phyloP scores from a whole-genome alignment of 2,329 filamentous ascomycete species.

The Didymella lethalis region DNA sequence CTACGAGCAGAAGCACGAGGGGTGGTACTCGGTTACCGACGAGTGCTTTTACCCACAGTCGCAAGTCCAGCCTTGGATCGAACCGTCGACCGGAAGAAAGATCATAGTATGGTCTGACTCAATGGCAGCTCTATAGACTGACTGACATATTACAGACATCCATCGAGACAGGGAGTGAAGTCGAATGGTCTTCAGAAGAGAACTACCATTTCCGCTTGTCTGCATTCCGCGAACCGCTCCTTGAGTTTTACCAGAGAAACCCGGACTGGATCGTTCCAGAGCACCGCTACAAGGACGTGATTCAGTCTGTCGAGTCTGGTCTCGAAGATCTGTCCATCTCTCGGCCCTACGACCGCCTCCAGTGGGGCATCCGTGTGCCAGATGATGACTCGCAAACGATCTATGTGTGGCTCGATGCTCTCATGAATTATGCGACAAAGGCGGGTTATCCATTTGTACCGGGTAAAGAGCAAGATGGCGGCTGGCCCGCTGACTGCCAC shows the following conservation, averaged over 20 bases:
- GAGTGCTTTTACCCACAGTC: constrained; percentile 92
- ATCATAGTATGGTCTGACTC: constrained; percentile 66
- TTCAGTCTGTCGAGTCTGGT: constrained; percentile 76
- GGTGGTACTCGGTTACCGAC: constrained; percentile 97
- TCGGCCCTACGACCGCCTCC: constrained; percentile 76
- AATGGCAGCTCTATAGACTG: not conserved
- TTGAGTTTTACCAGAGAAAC: constrained; percentile 81
- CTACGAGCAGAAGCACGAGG: constrained; percentile 85
- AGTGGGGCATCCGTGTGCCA: constrained; percentile 90
- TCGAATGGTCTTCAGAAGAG: constrained; percentile 91
- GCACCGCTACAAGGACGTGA: constrained; percentile 78
- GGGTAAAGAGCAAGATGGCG: constrained; percentile 65
- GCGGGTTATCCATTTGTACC: constrained; percentile 85
- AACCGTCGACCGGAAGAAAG: constrained; percentile 82
- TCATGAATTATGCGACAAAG: constrained; percentile 91
- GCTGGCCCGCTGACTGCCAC: constrained; percentile 92
- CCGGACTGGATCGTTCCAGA: constrained; percentile 78
- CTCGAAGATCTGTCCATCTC: constrained; percentile 91
- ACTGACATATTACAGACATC: constrained; percentile 61
- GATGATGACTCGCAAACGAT: constrained; percentile 87
- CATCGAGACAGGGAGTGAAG: constrained; percentile 86
- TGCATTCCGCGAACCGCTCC: constrained; percentile 77
- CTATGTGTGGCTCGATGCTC: constrained; percentile 97
- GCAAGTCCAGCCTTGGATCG: constrained; percentile 75
- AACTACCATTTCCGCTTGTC: constrained; percentile 97